Evolutionary conservation across 192 early-diverging fungal genomes (phyloP), one percentile per base, ranked within the genome.

Genomic region (Podila minutissima): DNA sequence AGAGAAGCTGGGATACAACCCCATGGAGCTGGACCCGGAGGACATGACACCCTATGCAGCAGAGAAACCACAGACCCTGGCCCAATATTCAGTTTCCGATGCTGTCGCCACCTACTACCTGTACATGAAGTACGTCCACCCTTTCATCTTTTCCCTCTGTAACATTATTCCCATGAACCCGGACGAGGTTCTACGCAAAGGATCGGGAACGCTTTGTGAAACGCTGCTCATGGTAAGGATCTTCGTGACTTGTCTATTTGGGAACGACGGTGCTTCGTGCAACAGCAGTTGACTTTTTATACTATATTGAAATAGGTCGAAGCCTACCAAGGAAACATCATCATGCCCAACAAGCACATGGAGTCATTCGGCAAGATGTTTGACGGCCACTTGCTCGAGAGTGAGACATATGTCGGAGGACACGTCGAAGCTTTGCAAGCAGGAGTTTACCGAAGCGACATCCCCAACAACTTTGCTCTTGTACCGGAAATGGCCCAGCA

Each of bases 341-440:
- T 98, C 13, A 98, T 99, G 88, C 98, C 97, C 4, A 98, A 99
- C 86, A 99, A 99, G 82, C 97, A 99, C 69, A 68, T 76, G 1
- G 97, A 98, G 29, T 87, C 92, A 65, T 77, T 74, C 8, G 94
- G 91, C 57, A 92, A 95, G 62, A 90, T 91, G 64, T 95, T 90
- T 83, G 93, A 99, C 22, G 97, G 96, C 0, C 95, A 97, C 71
- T 83, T 97, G 12, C 77, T 99, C 24, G 93, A 97, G 72, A 92
- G 92, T 63, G 97, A 99, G 81, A 98, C 98, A 0, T 99, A 99
- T 73, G 97, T 99, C 5, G 98, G 98, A 62, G 94, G 98, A 0
- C 98, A 99, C 81, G 98, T 99, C 12, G 98, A 99, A 86, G 98
- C 98, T 2, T 86, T 99, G n/a, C 95, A 98, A 79, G 98, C 98